Evolutionary conservation across 148 eudicot genomes (phyloP), one percentile per base, ranked within the genome.

Genomic region (Limonium bicolor): DNA sequence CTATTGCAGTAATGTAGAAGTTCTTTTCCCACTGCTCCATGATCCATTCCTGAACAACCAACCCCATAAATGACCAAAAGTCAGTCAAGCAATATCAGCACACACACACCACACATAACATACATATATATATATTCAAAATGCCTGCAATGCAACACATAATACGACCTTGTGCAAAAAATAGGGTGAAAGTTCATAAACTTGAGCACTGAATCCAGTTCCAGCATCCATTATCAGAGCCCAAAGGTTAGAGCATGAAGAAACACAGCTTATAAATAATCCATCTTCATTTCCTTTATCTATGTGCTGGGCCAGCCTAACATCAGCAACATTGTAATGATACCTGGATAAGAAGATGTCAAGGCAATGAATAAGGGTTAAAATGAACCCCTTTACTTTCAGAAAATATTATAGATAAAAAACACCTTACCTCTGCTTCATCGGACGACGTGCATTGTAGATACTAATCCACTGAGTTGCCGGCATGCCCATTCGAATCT

Each of bases 381-480:
- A 4, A 20, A 27, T 20, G 2, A 41, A 38, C 17, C n/a, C n/a
- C n/a, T n/a, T n/a, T n/a, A n/a, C n/a, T n/a, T n/a, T n/a, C n/a
- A n/a, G n/a, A n/a, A n/a, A n/a, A n/a, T n/a, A n/a, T 54, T 22
- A 13, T 30, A 20, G 15, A 13, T 25, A 17, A 27, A 14, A 29
- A 16, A 40, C 6, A 18, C n/a, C n/a, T n/a, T 59, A 83, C 94
- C 94, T 70, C 47, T 83, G 94, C 41, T 83, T 83, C 87, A 79
- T 83, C 27, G 94, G 87, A 19, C 66, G 70, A 31, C 73, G 78
- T 54, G 84, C 78, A 70, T 76, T 83, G 44, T 83, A 83, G 25
- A 83, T 55, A 46, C 78, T 75, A 41, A 83, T 70, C 94, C 94
- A 83, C 36, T 79, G 94, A 16, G 83, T 72, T 20, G 94, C 94